These are phyloP conservation scores for Dendrobium nobile DNA, from an alignment of 106 monocot genomes.

Conservation along the genomic window DNA sequence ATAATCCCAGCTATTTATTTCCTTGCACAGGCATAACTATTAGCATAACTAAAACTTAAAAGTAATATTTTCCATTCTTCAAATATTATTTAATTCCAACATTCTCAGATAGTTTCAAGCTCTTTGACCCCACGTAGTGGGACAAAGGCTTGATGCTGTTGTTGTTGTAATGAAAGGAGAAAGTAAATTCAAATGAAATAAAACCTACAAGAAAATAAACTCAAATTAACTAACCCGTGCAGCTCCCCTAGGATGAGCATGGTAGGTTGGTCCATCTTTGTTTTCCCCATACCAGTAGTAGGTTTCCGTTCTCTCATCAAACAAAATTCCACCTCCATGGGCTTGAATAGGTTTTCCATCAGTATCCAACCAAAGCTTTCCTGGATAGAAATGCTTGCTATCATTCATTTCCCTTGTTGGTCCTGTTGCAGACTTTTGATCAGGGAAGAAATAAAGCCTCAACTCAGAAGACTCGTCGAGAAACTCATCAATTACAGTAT, in stretches of 20 bases:
- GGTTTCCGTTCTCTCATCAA: conserved; percentile 56
- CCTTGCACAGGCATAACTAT: not conserved
- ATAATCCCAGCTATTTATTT: not conserved
- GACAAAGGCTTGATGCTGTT: too few relatives aligned
- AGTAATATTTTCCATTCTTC: not conserved
- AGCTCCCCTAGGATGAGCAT: conserved; percentile 54
- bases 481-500: conserved; percentile 61
- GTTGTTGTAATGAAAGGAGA: conserved; percentile 1
- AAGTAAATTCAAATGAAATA: not conserved
- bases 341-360: conserved; percentile 95
- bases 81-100: not conserved
- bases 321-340: conserved; percentile 82
- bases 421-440: conserved; percentile 28
- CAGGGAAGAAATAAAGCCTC: conserved; percentile 72
- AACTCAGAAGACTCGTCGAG: conserved; percentile 81
- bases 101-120: not conserved
- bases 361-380: conserved; percentile 74
- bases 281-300: conserved; percentile 99
- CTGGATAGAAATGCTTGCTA: conserved; percentile 66
- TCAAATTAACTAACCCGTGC: conserved; percentile 58
- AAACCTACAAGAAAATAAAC: not conserved
- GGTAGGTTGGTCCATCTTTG: conserved; percentile 82
- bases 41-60: not conserved
- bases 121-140: not conserved
- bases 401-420: conserved; percentile 50